These are phyloP conservation scores for Liquidambar formosana DNA, from an alignment of 164 flowering plant genomes.

Conservation along the genomic window DNA sequence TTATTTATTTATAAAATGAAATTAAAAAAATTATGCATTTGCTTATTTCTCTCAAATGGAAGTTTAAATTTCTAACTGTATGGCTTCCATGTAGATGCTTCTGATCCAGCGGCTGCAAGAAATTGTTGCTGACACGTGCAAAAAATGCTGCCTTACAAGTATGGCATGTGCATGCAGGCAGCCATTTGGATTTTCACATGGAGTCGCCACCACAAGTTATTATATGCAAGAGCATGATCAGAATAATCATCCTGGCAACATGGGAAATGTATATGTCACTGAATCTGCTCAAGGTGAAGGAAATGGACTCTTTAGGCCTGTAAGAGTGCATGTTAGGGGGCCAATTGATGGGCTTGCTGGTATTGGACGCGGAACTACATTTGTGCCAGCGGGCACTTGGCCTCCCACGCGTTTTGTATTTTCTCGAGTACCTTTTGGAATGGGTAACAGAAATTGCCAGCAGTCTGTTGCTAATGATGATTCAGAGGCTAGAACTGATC, in stretches of 20 bases:
- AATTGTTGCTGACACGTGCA: conserved; percentile 87
- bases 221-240: conserved; percentile 80
- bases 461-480: conserved; percentile 86
- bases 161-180: conserved; percentile 81
- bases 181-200: conserved; percentile 63
- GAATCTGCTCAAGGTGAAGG: conserved; percentile 70
- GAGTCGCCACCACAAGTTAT: conserved; percentile 50
- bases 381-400: conserved; percentile 74
- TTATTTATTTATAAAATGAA: too few species aligned
- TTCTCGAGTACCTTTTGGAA: conserved; percentile 88
- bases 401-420: conserved; percentile 93
- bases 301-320: conserved; percentile 74
- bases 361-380: conserved; percentile 86
- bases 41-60: not conserved
- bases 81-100: conserved; percentile 65
- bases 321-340: conserved; percentile 85
- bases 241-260: conserved; percentile 40
- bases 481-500: conserved; percentile 72
- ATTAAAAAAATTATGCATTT: not conserved
- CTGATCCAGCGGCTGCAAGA: conserved; percentile 90
- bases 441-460: conserved; percentile 78
- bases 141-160: conserved; percentile 67
- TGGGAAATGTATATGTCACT: conserved; percentile 69
- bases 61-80: conserved; percentile 1
- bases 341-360: conserved; percentile 96